Evolutionary conservation across 495 filamentous ascomycete species (phyloP), one percentile per base, ranked within the genome.

Genomic region (Aspergillus ostianus): DNA sequence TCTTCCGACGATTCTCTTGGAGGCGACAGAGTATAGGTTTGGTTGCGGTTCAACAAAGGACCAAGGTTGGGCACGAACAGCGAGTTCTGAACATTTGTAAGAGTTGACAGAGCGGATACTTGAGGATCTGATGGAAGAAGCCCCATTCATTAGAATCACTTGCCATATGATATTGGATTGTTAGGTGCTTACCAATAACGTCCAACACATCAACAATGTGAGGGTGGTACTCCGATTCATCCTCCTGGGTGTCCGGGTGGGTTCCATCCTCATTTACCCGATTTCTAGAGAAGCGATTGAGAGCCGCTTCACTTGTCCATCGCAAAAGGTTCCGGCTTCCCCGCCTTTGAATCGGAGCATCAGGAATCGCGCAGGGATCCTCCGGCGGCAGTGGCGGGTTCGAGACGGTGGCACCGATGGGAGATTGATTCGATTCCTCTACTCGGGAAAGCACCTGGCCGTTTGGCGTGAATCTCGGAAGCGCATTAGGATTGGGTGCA

Each of bases 31-130:
- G 81, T 84, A 64, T 91, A 93, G 2, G 89, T 91, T 26, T 89
- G 89, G 61, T 82, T 77, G 23, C 89, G 82, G 62, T 92, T 92
- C 18, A 92, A 50, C 51, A 81, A 83, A 51, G 73, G 73, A 9
- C 86, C 86, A 30, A 91, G 72, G n/a, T 89, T 85, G 0, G 88
- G 88, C 30, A 91, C 72, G 68, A 92, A 90, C 7, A 92, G 81
- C 0, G 87, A 90, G 64, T 92, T 92, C 56, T 91, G 87, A 9
- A 92, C 86, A 67, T 92, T 92, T 53, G 87, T 92, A 5, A 92
- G 80, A 52, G 86, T 90, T 0, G 87, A 88, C 0, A 92, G 73
- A 5, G 87, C 87, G 6, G 86, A 83, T 2, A 92, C 85, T 74
- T 92, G 87, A 9, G 89, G 89, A 58, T 92, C 88, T 90, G 60